These are phyloP conservation scores for Russula emetica DNA, from an alignment of 768 basidiomycete species.

Conservation along the genomic window DNA sequence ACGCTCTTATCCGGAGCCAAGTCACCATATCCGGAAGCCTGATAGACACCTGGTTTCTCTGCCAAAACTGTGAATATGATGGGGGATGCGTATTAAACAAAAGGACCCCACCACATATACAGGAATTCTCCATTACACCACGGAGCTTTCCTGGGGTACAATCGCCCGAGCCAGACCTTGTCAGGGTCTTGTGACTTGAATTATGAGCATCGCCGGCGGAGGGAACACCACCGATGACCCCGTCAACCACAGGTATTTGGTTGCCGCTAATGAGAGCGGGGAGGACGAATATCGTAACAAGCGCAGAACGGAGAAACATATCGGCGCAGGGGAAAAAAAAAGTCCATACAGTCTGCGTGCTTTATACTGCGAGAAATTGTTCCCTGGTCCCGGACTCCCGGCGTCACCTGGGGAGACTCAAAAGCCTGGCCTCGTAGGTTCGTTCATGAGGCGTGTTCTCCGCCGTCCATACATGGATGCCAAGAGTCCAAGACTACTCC, in stretches of 20 bases:
- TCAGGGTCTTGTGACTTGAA: background rate
- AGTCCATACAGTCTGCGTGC: background rate
- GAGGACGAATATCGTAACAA: conserved; percentile 27
- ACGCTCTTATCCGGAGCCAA: conserved; percentile 53
- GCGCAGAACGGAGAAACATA: conserved; percentile 26
- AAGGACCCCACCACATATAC: conserved; percentile 47
- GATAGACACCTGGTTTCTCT: conserved; percentile 61
- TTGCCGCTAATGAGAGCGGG: conserved; percentile 31
- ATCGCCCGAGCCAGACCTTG: background rate
- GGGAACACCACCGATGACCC: conserved; percentile 46
- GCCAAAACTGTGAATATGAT: background rate
- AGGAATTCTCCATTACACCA: conserved; percentile 55
- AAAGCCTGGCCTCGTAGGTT: background rate
- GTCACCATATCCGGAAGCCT: conserved; percentile 63
- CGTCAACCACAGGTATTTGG: conserved; percentile 48
- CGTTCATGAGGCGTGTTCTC: too few relatives aligned
- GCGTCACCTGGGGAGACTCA: background rate
- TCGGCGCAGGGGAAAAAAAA: conserved; percentile 13
- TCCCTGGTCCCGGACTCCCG: background rate
- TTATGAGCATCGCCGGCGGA: background rate
- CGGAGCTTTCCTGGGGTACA: conserved; percentile 48
- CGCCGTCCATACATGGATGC: too few relatives aligned
- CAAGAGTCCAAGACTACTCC: too few relatives aligned
- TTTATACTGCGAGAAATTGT: conserved; percentile 1
- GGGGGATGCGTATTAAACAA: background rate